A percentile compares a stretch with the other conserved stretches of the same genome.
These are phyloP conservation scores for Tricholoma bakamatsutake DNA, from an alignment of 768 basidiomycete species.

Conservation along the genomic window DNA sequence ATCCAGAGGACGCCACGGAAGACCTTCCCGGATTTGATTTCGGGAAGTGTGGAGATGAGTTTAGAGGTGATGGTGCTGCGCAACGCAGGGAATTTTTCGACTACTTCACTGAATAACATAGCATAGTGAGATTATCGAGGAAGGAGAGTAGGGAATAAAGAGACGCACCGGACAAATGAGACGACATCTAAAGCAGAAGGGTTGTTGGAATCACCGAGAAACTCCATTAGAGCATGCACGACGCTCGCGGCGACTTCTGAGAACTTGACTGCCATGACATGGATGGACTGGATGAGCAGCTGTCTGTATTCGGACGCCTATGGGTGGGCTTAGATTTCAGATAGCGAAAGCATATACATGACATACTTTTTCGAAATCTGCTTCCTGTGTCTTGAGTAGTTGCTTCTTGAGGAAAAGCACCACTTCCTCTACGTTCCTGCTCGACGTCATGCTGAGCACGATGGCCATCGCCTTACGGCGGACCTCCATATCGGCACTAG, in stretches of 20 bases:
- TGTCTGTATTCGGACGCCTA: slow-evolving; percentile 94
- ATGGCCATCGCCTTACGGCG: slow-evolving; percentile 87
- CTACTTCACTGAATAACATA: slow-evolving; percentile 64
- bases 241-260: slow-evolving; percentile 95
- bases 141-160: background rate
- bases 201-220: slow-evolving; percentile 92
- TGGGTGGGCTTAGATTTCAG: background rate
- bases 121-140: background rate
- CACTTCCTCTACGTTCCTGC: slow-evolving; percentile 94
- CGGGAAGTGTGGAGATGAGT: slow-evolving; percentile 70
- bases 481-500: slow-evolving; percentile 92
- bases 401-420: slow-evolving; percentile 97
- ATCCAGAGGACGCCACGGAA: slow-evolving; percentile 97
- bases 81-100: slow-evolving; percentile 92
- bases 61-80: slow-evolving; percentile 81
- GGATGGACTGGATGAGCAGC: slow-evolving; percentile 94
- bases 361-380: slow-evolving; percentile 84
- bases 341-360: background rate
- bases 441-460: slow-evolving; percentile 88
- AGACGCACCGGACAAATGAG: slow-evolving; percentile 44
- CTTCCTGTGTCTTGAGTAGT: slow-evolving; percentile 86
- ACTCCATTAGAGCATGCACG: slow-evolving; percentile 89
- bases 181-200: slow-evolving; percentile 95
- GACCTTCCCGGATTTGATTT: slow-evolving; percentile 95
- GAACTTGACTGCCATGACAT: slow-evolving; percentile 93